Base-by-base conservation (phyloP, 2,329 filamentous ascomycete genomes). In the Boeremia exigua region DNA sequence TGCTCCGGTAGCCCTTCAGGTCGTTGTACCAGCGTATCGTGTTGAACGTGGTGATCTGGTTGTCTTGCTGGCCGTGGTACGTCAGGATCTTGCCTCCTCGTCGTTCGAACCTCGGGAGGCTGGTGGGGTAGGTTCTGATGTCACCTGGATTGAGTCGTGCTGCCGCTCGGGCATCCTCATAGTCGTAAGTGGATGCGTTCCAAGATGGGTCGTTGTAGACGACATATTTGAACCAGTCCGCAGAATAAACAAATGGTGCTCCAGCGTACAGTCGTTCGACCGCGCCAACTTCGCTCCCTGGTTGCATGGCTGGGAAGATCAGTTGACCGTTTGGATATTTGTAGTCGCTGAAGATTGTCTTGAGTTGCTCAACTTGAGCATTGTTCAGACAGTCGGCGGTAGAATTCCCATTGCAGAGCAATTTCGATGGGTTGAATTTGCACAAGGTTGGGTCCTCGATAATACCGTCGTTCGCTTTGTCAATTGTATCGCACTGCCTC, bases 261-360 rank as follows among this genome's bases (percentile, higher is more conserved):
- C 77, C 78, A 12, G 66, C 69, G 52, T 76, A 76, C 47, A 78
- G 66, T 15, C 72, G 64, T 2, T 69, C 48, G 0, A 69, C 75
- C 1, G 78, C 76, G 12, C 71, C 66, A 7, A 77, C 55, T 59
- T 81, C 78, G 11, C 73, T 74, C 17, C 81, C 81, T 10, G 78
- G 80, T 44, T 81, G 75, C 68, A 83, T 77, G 3, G 74, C 71
- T 0, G 81, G 81, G 62, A 76, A 84, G 25, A 83, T 75, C 2
- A 82, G 63, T 3, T 70, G 60, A 38, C 80, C 80, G 39, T 78
- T 65, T 2, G 68, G 68, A 55, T 75, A 72, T 59, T 73, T 75
- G 54, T 80, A 77, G 69, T 75, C 46, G 59, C 66, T 61, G 68
- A 77, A 82, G 28, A 81, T 75, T 1, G 74, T 59, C 15, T 71